These are phyloP conservation scores for Pseudozyma tsukubaensis DNA, from an alignment of 1,284 basidiomycete genomes.

Conservation along the genomic window DNA sequence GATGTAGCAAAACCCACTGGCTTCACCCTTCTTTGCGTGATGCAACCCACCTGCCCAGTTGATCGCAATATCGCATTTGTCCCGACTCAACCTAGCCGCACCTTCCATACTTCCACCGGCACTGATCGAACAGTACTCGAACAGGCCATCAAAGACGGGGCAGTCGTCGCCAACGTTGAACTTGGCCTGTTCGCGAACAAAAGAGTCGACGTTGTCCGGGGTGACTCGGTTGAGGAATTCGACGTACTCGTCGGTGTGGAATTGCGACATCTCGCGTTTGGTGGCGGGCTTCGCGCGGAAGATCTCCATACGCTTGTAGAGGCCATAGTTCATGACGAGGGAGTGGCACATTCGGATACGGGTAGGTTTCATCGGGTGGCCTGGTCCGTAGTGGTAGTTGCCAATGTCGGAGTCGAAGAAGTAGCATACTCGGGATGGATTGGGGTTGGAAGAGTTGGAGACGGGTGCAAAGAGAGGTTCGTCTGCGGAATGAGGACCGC, in stretches of 20 bases:
- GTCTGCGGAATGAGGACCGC: conserved; percentile 13
- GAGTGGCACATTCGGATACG: conserved; percentile 99
- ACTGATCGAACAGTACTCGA: conserved; percentile 98
- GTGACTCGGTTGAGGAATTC: conserved; percentile 87
- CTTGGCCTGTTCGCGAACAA: conserved; percentile 94
- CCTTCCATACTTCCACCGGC: conserved; percentile 99
- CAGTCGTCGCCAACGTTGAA: conserved; percentile 96
- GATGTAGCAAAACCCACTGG: conserved; percentile 98
- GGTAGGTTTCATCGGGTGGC: conserved; percentile 74
- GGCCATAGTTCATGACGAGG: conserved; percentile 98
- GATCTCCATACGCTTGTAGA: conserved; percentile 71
- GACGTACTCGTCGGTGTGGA: conserved; percentile 93
- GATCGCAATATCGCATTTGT: conserved; percentile 98
- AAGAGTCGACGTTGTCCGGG: conserved; percentile 86
- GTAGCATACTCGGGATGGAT: conserved; percentile 66
- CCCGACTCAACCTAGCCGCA: conserved; percentile 89
- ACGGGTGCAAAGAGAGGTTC: conserved; percentile 54
- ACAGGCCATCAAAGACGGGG: conserved; percentile 96
- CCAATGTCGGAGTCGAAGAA: conserved; percentile 92
- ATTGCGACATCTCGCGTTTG: conserved; percentile 96
- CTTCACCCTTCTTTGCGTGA: conserved; percentile 98
- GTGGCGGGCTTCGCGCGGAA: conserved; percentile 95
- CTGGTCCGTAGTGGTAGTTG: conserved; percentile 97
- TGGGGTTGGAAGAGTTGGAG: conserved; percentile 45
- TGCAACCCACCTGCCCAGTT: conserved; percentile 99